Evolutionary conservation across 495 filamentous ascomycete species (phyloP).

Genomic region (Cudoniella acicularis): DNA sequence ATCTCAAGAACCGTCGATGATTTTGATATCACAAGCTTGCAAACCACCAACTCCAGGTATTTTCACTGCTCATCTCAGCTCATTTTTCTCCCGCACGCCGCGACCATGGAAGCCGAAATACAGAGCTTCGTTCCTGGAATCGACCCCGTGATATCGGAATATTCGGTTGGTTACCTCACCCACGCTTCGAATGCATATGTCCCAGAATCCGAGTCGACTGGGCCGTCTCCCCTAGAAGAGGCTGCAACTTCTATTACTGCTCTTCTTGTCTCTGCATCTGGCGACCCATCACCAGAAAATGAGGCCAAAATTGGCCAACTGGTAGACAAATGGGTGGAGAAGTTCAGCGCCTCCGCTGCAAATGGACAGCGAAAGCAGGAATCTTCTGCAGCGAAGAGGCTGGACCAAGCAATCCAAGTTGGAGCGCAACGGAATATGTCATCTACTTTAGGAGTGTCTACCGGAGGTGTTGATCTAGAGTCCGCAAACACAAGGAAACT

Average conservation of each 20-base stretch:
- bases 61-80: not conserved
- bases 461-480: slow-evolving; percentile 84
- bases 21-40: not conserved
- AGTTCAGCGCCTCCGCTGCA: slow-evolving; percentile 65
- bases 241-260: slow-evolving; percentile 80
- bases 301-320: slow-evolving; percentile 73
- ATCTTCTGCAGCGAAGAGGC: slow-evolving; percentile 71
- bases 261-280: slow-evolving; percentile 86
- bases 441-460: slow-evolving; percentile 84
- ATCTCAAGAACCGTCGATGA: not conserved
- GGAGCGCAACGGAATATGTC: slow-evolving; percentile 92
- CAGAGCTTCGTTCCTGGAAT: slow-evolving; percentile 80
- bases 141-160: slow-evolving; percentile 86
- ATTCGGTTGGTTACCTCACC: slow-evolving; percentile 89
- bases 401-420: slow-evolving; percentile 95
- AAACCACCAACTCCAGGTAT: not conserved
- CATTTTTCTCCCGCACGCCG: not conserved
- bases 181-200: slow-evolving; percentile 84
- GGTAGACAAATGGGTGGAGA: slow-evolving; percentile 87
- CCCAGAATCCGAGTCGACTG: slow-evolving; percentile 66
- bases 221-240: slow-evolving; percentile 72
- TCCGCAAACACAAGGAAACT: slow-evolving; percentile 89
- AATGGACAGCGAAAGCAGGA: slow-evolving; percentile 66
- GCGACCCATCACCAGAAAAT: slow-evolving; percentile 64
- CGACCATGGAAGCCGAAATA: slow-evolving; percentile 86